These are phyloP conservation scores for Scutellaria baicalensis DNA, from an alignment of 257 asterid genomes.

Conservation along the genomic window DNA sequence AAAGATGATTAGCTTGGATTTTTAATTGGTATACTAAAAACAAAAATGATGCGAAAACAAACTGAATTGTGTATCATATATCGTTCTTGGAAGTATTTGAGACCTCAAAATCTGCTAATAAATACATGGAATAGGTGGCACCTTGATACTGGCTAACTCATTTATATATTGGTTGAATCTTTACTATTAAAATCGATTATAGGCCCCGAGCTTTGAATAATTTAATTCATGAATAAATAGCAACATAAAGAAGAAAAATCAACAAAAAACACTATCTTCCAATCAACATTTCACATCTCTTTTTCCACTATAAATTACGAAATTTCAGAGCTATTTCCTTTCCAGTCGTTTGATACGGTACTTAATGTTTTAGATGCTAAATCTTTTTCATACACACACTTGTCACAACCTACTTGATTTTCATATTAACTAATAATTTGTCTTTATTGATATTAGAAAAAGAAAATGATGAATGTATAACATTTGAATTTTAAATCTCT, in stretches of 20 bases:
- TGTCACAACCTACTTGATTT: too few relatives aligned
- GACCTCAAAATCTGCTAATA: neutral
- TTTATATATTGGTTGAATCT: neutral
- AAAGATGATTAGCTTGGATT: too few relatives aligned
- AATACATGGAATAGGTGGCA: neutral
- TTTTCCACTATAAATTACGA: neutral
- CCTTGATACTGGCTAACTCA: neutral
- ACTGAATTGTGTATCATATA: neutral
- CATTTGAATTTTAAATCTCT: too few relatives aligned
- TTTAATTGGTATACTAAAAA: too few relatives aligned
- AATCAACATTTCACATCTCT: neutral
- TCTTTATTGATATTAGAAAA: too few relatives aligned
- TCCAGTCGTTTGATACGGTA: neutral
- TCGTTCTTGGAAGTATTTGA: neutral
- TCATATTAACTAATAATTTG: too few relatives aligned
- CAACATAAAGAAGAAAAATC: neutral
- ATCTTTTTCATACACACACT: too few relatives aligned
- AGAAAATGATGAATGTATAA: too few relatives aligned
- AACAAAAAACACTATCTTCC: neutral
- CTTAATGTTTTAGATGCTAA: too few relatives aligned
- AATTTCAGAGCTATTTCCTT: neutral
- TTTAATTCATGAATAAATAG: neutral
- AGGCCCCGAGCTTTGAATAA: conserved; percentile 9
- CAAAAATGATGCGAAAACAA: neutral
- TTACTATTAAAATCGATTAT: neutral